phyloP scores from a whole-genome alignment of 306 rosid genomes.

The Gillenia trifoliata region DNA sequence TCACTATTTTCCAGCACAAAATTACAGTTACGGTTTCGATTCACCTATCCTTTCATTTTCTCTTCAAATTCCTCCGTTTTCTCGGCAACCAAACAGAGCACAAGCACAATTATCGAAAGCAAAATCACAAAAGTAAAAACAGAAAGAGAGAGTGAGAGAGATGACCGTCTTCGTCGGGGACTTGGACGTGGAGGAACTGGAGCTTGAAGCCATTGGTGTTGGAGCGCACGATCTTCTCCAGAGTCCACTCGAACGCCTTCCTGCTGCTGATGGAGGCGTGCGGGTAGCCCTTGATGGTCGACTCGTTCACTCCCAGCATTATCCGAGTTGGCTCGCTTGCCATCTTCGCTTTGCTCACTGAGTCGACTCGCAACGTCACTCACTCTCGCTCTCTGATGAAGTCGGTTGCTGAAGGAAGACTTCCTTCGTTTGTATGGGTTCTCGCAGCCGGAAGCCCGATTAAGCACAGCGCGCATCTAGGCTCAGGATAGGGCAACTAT shows the following conservation, averaged over 20 bases:
- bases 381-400: not conserved
- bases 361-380: constrained; percentile 5
- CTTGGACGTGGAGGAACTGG: constrained; percentile 82
- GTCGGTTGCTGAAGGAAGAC: not conserved
- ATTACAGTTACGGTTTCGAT: not conserved
- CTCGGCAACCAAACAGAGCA: constrained; percentile 22
- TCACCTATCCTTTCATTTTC: not conserved
- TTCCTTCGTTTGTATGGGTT: not conserved
- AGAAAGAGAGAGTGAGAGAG: constrained; percentile 20
- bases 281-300: constrained; percentile 84
- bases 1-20: not conserved
- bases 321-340: constrained; percentile 57
- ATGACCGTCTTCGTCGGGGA: constrained; percentile 85
- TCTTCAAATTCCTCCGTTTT: not conserved
- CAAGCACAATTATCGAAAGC: not conserved
- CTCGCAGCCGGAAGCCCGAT: not conserved
- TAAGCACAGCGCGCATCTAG: not conserved
- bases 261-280: constrained; percentile 84
- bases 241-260: constrained; percentile 87
- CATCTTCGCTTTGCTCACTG: constrained; percentile 18
- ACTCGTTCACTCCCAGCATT: constrained; percentile 82
- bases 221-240: constrained; percentile 70
- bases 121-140: not conserved
- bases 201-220: constrained; percentile 61
- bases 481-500: not conserved